Percentiles rank a stretch among this genome's conserved stretches.
Conservation (phyloP, 2,329 filamentous ascomycete genomes). For the Trichoderma koningiopsis region DNA sequence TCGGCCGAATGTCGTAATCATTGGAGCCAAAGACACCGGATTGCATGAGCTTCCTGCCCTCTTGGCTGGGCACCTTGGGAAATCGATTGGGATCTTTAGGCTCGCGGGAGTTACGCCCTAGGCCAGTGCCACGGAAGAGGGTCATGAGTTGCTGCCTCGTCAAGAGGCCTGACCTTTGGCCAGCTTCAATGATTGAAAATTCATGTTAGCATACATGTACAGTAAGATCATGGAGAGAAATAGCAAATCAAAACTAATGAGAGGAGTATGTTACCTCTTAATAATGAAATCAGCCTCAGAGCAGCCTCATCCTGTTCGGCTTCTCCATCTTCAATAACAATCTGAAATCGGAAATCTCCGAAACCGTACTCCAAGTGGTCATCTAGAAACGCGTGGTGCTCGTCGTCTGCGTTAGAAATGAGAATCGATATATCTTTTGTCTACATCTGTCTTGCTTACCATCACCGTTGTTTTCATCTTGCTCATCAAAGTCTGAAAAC, state of each 20-base stretch:
- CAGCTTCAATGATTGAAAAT: background rate
- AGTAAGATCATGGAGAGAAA: background rate
- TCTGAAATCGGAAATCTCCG: conserved; percentile 28
- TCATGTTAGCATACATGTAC: background rate
- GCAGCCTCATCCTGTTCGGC: conserved; percentile 30
- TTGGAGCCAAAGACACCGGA: conserved; percentile 78
- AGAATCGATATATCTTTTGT: background rate
- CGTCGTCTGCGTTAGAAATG: background rate
- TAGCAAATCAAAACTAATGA: background rate
- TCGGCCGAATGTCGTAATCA: conserved; percentile 54
- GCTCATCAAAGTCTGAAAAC: conserved; percentile 27
- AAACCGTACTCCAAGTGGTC: conserved; percentile 4
- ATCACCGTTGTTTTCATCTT: conserved; percentile 29
- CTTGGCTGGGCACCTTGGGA: conserved; percentile 81
- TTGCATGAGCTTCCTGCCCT: conserved; percentile 77
- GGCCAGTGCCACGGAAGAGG: conserved; percentile 44
- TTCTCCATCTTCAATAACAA: conserved; percentile 29
- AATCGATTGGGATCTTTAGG: conserved; percentile 62
- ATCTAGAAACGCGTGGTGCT: background rate
- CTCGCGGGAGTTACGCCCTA: conserved; percentile 35
- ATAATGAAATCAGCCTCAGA: conserved; percentile 40
- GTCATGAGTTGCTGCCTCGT: conserved; percentile 44
- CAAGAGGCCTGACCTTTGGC: conserved; percentile 35
- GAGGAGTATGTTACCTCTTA: conserved; percentile 35
- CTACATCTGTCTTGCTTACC: background rate